Evolutionary conservation across 257 asterid species (phyloP), one percentile per base, ranked within the genome.

Genomic region (Solanum gandarillasii): DNA sequence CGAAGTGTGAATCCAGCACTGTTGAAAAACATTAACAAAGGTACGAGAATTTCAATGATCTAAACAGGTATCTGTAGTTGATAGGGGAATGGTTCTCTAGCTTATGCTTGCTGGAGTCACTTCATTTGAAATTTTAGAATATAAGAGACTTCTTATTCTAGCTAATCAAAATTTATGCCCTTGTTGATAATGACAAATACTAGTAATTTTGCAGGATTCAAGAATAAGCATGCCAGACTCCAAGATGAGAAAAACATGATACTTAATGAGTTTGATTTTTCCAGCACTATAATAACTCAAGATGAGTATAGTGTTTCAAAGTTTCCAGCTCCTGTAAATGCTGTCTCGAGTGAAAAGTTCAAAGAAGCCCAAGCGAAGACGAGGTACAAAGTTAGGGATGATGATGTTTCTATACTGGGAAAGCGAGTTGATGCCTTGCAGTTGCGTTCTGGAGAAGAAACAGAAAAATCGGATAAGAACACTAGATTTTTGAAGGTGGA

Each of bases 221-320:
- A 90, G 88, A 29, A 90, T 79, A 83, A 87, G 88, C 78, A 18
- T 75, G 83, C 91, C 83, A 86, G 85, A 73, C 88, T 88, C 21
- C 88, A 89, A 84, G 82, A 86, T 70, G 84, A 68, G 29, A 87
- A 88, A 83, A 92, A 88, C 89, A 89, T 84, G 35, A 72, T 90
- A 38, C 90, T 92, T 86, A 86, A 79, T 86, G 96, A 92, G 35
- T 46, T 89, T 90, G 91, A 93, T 87, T 95, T 95, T 93, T 88
- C 95, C 3, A 95, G 98, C 91, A 81, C 89, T 38, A 91, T 96
- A 74, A 93, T 93, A 79, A 86, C 88, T 84, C 93, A 94, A 83
- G 96, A 95, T 25, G 98, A 92, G 91, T 93, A 97, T 89, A 94
- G 87, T 86, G 86, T 94, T 90, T 90, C 98, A n/a, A 92, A 92